Conservation (phyloP, 805 yeast species). For the Saccharomycopsis oosterbeekiorum region DNA sequence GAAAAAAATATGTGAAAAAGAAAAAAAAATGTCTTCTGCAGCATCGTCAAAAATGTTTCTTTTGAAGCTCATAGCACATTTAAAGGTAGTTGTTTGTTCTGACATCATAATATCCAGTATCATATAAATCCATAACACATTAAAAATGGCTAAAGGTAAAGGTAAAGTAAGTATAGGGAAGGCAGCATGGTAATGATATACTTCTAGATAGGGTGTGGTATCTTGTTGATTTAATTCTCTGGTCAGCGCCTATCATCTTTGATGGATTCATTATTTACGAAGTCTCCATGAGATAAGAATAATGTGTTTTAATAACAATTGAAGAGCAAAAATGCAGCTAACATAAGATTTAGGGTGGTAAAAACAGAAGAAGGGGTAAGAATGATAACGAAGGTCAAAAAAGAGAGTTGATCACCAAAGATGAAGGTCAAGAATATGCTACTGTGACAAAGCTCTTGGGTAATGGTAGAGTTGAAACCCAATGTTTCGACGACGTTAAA, state of each 20-base stretch:
- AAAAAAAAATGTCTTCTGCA: too few species aligned
- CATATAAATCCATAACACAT: background rate
- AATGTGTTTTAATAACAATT: too few species aligned
- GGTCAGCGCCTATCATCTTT: background rate
- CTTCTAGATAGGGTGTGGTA: background rate
- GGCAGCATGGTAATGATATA: background rate
- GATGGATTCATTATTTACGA: background rate
- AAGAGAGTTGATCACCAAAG: conserved; percentile 86
- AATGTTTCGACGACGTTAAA: conserved; percentile 87
- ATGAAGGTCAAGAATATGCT: conserved; percentile 97
- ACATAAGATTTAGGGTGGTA: conserved; percentile 51
- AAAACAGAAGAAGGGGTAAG: conserved; percentile 95
- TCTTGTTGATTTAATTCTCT: background rate
- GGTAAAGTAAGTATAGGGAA: conserved; percentile 30
- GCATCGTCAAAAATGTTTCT: background rate
- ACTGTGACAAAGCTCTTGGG: conserved; percentile 98
- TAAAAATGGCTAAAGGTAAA: conserved; percentile 65
- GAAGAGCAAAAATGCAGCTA: background rate
- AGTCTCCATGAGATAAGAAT: too few species aligned
- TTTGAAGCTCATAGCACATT: background rate
- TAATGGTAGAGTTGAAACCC: conserved; percentile 91
- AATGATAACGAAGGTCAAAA: conserved; percentile 83
- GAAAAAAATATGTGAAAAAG: too few species aligned
- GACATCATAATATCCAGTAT: background rate
- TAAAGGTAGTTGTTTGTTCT: background rate